Conservation (phyloP, 768 basidiomycete genomes). For the Boletus reticulatus region DNA sequence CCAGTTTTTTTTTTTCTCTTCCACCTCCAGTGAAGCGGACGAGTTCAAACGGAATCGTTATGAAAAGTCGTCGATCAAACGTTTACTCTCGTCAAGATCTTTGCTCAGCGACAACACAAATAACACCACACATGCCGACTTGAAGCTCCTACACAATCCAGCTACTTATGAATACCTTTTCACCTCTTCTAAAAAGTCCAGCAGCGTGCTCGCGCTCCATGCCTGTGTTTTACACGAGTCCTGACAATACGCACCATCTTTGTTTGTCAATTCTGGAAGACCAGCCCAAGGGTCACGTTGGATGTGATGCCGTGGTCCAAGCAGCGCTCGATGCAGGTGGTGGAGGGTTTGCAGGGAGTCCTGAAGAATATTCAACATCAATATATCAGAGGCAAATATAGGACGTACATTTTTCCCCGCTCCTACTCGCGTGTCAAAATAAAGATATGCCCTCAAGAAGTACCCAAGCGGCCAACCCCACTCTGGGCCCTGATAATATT, state of each 20-base stretch:
- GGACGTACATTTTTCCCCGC: conserved; percentile 61
- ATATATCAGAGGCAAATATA: background rate
- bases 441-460: conserved; percentile 89
- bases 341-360: conserved; percentile 73
- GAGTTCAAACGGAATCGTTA: conserved; percentile 5
- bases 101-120: conserved; percentile 18
- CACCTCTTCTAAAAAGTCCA: conserved; percentile 84
- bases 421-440: conserved; percentile 77
- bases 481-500: conserved; percentile 66
- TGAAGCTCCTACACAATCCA: background rate
- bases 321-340: conserved; percentile 70
- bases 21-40: conserved; percentile 16
- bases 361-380: conserved; percentile 35
- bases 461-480: conserved; percentile 97
- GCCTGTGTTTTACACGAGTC: conserved; percentile 96
- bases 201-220: conserved; percentile 90
- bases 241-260: conserved; percentile 73
- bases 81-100: conserved; percentile 8
- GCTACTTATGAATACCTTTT: conserved; percentile 15
- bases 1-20: conserved; percentile 9
- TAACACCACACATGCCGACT: conserved; percentile 22
- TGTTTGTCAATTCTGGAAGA: conserved; percentile 89
- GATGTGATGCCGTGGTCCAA: conserved; percentile 71
- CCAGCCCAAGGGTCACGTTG: conserved; percentile 87
- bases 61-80: conserved; percentile 17